Percentiles rank a stretch among this genome's conserved stretches.
Conservation (phyloP, 169 alveolate genomes). For the Cryptosporidium tyzzeri region DNA sequence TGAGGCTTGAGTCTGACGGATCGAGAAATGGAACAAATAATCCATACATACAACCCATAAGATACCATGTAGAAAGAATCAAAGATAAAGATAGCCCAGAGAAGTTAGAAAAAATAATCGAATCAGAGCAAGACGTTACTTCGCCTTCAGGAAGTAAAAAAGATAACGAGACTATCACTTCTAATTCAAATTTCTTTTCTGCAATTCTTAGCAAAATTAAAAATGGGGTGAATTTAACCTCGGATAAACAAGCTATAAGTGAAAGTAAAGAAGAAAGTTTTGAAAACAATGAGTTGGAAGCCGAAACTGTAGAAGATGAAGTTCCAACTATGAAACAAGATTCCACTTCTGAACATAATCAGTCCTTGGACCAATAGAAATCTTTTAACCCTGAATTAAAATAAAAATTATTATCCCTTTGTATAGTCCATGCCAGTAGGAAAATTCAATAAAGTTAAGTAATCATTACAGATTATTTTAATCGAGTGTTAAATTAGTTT, state of each 20-base stretch:
- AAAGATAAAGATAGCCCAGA: slow-evolving; percentile 38
- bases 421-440: slow-evolving; percentile 16
- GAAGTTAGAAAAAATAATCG: not conserved
- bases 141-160: not conserved
- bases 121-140: not conserved
- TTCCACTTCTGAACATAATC: not conserved
- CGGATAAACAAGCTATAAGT: not conserved
- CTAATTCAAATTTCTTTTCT: slow-evolving; percentile 22
- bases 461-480: not conserved
- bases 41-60: slow-evolving; percentile 69
- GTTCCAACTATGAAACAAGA: not conserved
- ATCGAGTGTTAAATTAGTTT: slow-evolving; percentile 6
- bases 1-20: slow-evolving; percentile 61
- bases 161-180: not conserved
- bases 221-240: slow-evolving; percentile 25
- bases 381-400: not conserved
- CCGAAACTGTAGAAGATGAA: not conserved
- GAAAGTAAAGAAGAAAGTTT: slow-evolving; percentile 30
- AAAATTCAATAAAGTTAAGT: slow-evolving; percentile 14
- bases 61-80: slow-evolving; percentile 68
- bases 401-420: not conserved
- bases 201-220: slow-evolving; percentile 32
- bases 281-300: slow-evolving; percentile 4
- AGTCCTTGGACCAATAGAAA: not conserved
- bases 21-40: slow-evolving; percentile 58